Evolutionary conservation across 164 flowering plant genomes (phyloP).

Genomic region (Annona squamosa): DNA sequence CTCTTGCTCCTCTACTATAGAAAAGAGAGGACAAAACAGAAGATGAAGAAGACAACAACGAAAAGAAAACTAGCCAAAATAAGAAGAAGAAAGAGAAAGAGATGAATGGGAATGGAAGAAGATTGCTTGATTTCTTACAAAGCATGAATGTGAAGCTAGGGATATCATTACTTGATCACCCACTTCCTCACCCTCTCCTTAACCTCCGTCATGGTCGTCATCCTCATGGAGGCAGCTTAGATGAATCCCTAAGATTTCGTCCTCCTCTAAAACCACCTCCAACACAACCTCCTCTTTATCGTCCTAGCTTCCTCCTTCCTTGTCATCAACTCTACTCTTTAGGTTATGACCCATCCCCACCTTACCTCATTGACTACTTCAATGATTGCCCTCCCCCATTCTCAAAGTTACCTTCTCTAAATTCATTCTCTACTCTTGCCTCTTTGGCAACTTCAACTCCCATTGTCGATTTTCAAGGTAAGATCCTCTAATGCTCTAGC

Average conservation of each 20-base stretch:
- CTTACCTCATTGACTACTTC: slow-evolving; percentile 34
- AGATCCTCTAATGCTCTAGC: slow-evolving; percentile 20
- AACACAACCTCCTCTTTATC: slow-evolving; percentile 51
- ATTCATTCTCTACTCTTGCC: slow-evolving; percentile 18
- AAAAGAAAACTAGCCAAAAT: no score
- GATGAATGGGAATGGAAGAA: slow-evolving; percentile 4
- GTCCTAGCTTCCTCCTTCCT: slow-evolving; percentile 36
- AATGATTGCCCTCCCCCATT: slow-evolving; percentile 26
- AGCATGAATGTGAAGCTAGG: slow-evolving; percentile 65
- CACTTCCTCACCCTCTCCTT: slow-evolving; percentile 47
- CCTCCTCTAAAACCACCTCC: slow-evolving; percentile 53
- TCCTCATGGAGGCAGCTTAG: slow-evolving; percentile 33
- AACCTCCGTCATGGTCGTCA: slow-evolving; percentile 44
- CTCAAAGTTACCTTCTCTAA: slow-evolving; percentile 12
- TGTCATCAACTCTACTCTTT: slow-evolving; percentile 30
- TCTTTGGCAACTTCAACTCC: slow-evolving; percentile 12
- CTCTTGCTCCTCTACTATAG: no score
- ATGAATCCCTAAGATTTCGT: slow-evolving; percentile 41
- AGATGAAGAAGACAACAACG: no score
- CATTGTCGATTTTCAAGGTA: slow-evolving; percentile 14
- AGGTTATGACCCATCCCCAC: slow-evolving; percentile 34
- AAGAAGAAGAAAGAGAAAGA: no score
- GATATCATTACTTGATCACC: slow-evolving; percentile 49
- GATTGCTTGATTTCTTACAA: slow-evolving; percentile 50
- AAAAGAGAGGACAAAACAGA: no score